Conservation (phyloP, 495 filamentous ascomycete species). For the Xylona heveae region DNA sequence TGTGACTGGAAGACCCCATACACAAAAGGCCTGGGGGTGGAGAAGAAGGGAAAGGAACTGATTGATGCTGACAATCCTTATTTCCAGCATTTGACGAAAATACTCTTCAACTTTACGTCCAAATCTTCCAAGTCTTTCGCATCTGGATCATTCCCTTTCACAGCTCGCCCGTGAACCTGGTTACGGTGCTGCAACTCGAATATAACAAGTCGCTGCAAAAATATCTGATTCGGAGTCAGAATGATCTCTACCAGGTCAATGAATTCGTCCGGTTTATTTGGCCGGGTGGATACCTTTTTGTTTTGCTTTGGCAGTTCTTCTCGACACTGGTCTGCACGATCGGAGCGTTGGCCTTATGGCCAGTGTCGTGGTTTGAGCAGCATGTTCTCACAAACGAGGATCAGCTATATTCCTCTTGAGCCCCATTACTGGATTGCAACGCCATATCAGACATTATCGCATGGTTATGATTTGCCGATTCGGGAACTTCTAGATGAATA, state of each 20-base stretch:
- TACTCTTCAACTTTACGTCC: constrained; percentile 43
- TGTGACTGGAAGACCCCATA: too few species aligned
- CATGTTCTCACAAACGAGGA: too few species aligned
- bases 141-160: constrained; percentile 61
- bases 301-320: constrained; percentile 36
- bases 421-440: too few species aligned
- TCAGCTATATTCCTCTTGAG: too few species aligned
- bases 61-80: too few species aligned
- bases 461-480: too few species aligned
- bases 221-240: constrained; percentile 54
- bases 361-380: constrained; percentile 29
- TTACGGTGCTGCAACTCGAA: constrained; percentile 47
- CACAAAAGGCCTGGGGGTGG: too few species aligned
- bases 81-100: constrained; percentile 43
- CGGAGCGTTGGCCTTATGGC: constrained; percentile 28
- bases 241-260: constrained; percentile 65
- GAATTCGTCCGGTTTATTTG: constrained; percentile 53
- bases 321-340: constrained; percentile 40
- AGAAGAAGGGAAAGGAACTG: too few species aligned
- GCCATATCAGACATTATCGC: too few species aligned
- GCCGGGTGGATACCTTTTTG: constrained; percentile 22
- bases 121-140: constrained; percentile 48
- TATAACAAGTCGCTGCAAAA: constrained; percentile 12
- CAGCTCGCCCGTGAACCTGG: constrained; percentile 40
- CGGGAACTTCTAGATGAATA: too few species aligned